Evolutionary conservation across 1,284 basidiomycete genomes (phyloP).

Genomic region (Trichosporon coremiiforme): DNA sequence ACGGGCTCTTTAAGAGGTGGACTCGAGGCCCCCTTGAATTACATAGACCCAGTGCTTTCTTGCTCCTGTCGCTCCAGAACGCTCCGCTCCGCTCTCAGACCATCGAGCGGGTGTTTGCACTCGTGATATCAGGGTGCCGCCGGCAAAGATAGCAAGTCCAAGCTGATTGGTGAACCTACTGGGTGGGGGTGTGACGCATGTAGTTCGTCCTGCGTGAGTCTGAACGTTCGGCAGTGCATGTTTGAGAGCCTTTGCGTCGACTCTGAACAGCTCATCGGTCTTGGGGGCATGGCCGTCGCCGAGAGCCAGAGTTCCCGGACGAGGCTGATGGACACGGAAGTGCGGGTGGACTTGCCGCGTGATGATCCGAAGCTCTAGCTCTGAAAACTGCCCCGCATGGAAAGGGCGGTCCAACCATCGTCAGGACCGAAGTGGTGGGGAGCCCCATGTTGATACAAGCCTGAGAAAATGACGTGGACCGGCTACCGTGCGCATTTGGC

Average conservation of each 20-base stretch:
- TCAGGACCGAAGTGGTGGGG: not conserved
- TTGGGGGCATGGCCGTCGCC: not conserved
- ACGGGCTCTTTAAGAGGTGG: not conserved
- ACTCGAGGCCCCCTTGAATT: not conserved
- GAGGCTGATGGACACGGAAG: not conserved
- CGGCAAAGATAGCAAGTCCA: not conserved
- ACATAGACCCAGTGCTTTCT: not conserved
- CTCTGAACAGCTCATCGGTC: not conserved
- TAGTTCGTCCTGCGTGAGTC: not conserved
- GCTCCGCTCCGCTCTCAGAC: not conserved
- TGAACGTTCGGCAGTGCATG: not conserved
- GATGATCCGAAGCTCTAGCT: not conserved
- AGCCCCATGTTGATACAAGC: not conserved
- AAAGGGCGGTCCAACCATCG: not conserved
- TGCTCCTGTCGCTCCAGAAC: not conserved
- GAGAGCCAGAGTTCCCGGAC: not conserved
- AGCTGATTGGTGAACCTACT: not conserved
- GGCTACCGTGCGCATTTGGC: not conserved
- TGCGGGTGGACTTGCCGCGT: conserved; percentile 12
- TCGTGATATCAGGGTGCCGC: conserved; percentile 2
- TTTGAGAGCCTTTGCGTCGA: not conserved
- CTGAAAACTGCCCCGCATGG: not conserved
- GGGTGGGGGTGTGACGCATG: not conserved
- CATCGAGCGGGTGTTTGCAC: not conserved
- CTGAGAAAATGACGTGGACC: not conserved